Conservation (phyloP, 495 filamentous ascomycete genomes). For the Daldinia childiae region DNA sequence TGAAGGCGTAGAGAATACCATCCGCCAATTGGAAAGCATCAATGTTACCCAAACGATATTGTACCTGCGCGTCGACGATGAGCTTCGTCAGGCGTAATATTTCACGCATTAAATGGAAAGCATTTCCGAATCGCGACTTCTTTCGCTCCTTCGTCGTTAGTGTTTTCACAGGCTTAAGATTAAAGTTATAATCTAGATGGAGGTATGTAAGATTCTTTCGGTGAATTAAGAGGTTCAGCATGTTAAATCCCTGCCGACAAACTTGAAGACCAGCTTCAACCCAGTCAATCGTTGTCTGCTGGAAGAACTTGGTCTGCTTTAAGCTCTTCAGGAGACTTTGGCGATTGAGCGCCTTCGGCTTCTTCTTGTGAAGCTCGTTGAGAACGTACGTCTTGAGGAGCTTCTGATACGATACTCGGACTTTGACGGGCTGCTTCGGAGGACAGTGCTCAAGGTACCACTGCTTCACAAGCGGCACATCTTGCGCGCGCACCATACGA, state of each 20-base stretch:
- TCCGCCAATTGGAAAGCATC: slow-evolving; percentile 99
- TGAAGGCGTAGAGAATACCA: slow-evolving; percentile 98
- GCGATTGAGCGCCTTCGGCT: slow-evolving; percentile 93
- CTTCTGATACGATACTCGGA: slow-evolving; percentile 99
- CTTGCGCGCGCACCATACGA: slow-evolving; percentile 95
- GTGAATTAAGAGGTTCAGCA: slow-evolving; percentile 98
- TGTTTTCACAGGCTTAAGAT: slow-evolving; percentile 98
- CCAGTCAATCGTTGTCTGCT: slow-evolving; percentile 99
- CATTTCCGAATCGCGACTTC: slow-evolving; percentile 99
- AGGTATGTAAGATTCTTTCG: slow-evolving; percentile 98
- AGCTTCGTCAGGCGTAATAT: slow-evolving; percentile 97
- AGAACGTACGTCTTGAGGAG: slow-evolving; percentile 95
- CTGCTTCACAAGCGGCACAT: slow-evolving; percentile 97
- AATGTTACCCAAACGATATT: slow-evolving; percentile 97
- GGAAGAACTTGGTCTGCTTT: slow-evolving; percentile 98
- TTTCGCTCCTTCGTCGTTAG: slow-evolving; percentile 99
- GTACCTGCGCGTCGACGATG: slow-evolving; percentile 98
- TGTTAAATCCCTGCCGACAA: slow-evolving; percentile 98
- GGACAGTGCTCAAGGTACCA: slow-evolving; percentile 98
- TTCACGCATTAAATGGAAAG: slow-evolving; percentile 99
- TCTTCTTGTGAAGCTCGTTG: slow-evolving; percentile 94
- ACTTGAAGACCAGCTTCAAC: slow-evolving; percentile 99
- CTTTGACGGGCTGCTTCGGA: slow-evolving; percentile 89
- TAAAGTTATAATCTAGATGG: slow-evolving; percentile 99
- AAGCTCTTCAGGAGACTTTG: slow-evolving; percentile 89